Conservation (phyloP, 2,329 filamentous ascomycete genomes). For the Alternaria conjuncta region DNA sequence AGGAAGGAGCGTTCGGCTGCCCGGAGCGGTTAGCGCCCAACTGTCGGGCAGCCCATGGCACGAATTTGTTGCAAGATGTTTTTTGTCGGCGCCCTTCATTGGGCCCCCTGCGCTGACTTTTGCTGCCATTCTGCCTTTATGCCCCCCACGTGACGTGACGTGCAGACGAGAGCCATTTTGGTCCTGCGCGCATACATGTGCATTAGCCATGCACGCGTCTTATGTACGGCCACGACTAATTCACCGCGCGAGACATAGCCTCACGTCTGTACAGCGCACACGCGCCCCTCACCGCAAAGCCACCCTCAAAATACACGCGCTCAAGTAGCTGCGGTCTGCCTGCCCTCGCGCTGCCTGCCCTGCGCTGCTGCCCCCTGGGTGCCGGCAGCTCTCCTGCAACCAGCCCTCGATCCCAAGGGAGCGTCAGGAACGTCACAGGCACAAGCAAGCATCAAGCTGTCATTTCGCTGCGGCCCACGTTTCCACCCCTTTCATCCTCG, state of each 20-base stretch:
- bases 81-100: slow-evolving; percentile 23
- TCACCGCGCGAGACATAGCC: slow-evolving; percentile 19
- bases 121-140: slow-evolving; percentile 8
- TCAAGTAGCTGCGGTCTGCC: background rate
- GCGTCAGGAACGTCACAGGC: slow-evolving; percentile 15
- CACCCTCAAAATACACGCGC: background rate
- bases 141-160: slow-evolving; percentile 27
- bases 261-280: slow-evolving; percentile 4
- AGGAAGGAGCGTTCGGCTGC: slow-evolving; percentile 28
- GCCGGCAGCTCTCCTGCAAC: background rate
- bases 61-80: slow-evolving; percentile 14
- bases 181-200: slow-evolving; percentile 11
- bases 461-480: slow-evolving; percentile 24
- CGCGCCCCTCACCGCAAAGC: slow-evolving; percentile 7
- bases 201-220: slow-evolving; percentile 32
- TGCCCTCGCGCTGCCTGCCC: slow-evolving; percentile 4
- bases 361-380: background rate
- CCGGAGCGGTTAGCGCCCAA: slow-evolving; percentile 10
- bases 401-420: slow-evolving; percentile 3
- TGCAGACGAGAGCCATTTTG: slow-evolving; percentile 20
- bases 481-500: slow-evolving; percentile 24
- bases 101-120: slow-evolving; percentile 19
- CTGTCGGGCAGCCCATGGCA: slow-evolving; percentile 15
- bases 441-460: slow-evolving; percentile 25
- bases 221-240: slow-evolving; percentile 30